These are phyloP conservation scores for Helianthus tuberosus DNA, from an alignment of 129 eudicot genomes.

Conservation along the genomic window DNA sequence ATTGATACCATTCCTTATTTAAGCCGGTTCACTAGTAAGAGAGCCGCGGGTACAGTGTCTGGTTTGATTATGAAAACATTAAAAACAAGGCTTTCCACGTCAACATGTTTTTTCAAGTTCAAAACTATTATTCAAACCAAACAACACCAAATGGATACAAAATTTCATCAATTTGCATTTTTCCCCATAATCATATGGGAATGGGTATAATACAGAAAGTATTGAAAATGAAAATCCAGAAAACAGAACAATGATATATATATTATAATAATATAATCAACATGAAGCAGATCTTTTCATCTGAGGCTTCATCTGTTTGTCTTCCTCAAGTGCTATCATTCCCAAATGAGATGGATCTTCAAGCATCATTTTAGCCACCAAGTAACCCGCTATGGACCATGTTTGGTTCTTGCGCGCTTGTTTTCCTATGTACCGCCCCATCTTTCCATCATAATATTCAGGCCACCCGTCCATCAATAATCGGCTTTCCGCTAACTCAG, in stretches of 20 bases:
- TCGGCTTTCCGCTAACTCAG: conserved; percentile 73
- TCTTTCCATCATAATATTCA: conserved; percentile 89
- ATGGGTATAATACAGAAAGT: conserved; percentile 7
- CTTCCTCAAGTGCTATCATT: conserved; percentile 94
- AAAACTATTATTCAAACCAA: conserved; percentile 25
- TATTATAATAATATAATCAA: conserved; percentile 39
- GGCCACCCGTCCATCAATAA: conserved; percentile 87
- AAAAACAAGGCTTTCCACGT: too few species aligned
- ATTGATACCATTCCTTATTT: neutral
- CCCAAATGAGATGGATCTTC: conserved; percentile 98
- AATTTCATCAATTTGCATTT: conserved; percentile 34
- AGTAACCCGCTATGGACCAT: conserved; percentile 93
- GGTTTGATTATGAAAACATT: neutral
- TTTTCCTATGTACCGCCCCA: conserved; percentile 79
- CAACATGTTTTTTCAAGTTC: neutral
- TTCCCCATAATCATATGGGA: conserved; percentile 6
- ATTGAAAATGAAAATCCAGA: conserved; percentile 9
- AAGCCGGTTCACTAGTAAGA: neutral
- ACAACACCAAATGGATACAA: conserved; percentile 29
- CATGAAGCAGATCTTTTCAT: conserved; percentile 90
- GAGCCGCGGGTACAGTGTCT: neutral
- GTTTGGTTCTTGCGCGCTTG: conserved; percentile 93
- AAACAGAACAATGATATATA: conserved; percentile 13
- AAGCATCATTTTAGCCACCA: conserved; percentile 96
- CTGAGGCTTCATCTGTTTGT: conserved; percentile 82